Evolutionary conservation across 2,329 filamentous ascomycete species (phyloP), one percentile per base, ranked within the genome.

Genomic region (Xylaria sp.): DNA sequence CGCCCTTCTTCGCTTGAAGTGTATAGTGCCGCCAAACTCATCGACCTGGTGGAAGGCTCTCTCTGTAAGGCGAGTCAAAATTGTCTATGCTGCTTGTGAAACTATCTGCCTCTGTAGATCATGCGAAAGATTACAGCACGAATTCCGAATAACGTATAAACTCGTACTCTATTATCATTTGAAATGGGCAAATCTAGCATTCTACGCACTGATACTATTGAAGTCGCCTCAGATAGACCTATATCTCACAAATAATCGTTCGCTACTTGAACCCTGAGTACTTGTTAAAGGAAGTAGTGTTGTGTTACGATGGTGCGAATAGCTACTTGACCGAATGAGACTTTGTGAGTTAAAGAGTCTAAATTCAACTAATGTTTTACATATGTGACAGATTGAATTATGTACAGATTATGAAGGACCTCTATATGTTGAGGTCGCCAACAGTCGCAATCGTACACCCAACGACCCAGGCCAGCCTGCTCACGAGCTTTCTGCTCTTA

Each of bases 1-100:
- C 35, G 16, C 5, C 23, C 37, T 32, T 57, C 44, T 40, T 53
- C 35, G 40, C 40, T 57, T n/a, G n/a, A 69, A 37, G 54, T 70
- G 62, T 50, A 50, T 60, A n/a, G 48, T 58, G 42, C 40, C 21
- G 6, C 40, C 6, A 37, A 27, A 29, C 8, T 51, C 25, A 9
- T 29, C 6, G 21, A 6, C 29, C 44, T 27, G 0, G 27, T 13
- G 23, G 29, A 5, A 51, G 6, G 8, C 21, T 48, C 4, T 40
- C n/a, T n/a, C 23, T 16, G n/a, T 5, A 29, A 18, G 16, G 18
- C 13, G 8, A 23, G 57, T 35, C 18, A 29, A 37, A 48, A 47
- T 37, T 10, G 37, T 25, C 32, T 29, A 42, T 16, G 8, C 23
- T 27, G 5, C 21, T 44, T 58, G 23, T 51, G 12, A 27, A 27